Conservation (phyloP, 176 grass and related monocot species). For the Rhynchospora breviuscula region DNA sequence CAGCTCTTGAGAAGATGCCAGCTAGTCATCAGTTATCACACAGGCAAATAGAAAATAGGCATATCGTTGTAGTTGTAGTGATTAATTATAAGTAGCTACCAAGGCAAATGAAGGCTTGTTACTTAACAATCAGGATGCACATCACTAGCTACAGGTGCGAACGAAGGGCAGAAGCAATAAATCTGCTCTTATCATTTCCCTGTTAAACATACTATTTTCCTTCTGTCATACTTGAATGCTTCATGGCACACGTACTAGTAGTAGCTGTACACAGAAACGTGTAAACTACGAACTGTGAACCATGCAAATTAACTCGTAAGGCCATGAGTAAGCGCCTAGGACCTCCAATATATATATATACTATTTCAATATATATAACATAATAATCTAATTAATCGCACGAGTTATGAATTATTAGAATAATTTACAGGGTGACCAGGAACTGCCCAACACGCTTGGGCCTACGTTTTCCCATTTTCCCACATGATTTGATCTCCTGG, state of each 20-base stretch:
- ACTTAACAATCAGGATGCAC: background rate
- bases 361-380: background rate
- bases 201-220: background rate
- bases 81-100: background rate
- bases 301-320: background rate
- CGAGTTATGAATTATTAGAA: no score
- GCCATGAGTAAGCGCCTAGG: background rate
- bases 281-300: background rate
- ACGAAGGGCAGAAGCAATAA: background rate
- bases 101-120: background rate
- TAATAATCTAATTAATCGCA: background rate
- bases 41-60: background rate
- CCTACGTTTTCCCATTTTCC: slow-evolving; percentile 24
- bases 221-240: background rate
- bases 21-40: background rate
- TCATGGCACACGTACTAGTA: background rate
- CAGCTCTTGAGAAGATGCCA: background rate
- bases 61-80: background rate
- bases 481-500: slow-evolving; percentile 28
- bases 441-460: slow-evolving; percentile 13
- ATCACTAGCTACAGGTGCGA: background rate
- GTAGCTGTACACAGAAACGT: background rate
- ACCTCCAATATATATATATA: background rate
- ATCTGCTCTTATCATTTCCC: background rate
- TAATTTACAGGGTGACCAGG: background rate